These are phyloP conservation scores for Martensiomyces pterosporus DNA, from an alignment of 192 early-diverging fungal species.

Conservation along the genomic window DNA sequence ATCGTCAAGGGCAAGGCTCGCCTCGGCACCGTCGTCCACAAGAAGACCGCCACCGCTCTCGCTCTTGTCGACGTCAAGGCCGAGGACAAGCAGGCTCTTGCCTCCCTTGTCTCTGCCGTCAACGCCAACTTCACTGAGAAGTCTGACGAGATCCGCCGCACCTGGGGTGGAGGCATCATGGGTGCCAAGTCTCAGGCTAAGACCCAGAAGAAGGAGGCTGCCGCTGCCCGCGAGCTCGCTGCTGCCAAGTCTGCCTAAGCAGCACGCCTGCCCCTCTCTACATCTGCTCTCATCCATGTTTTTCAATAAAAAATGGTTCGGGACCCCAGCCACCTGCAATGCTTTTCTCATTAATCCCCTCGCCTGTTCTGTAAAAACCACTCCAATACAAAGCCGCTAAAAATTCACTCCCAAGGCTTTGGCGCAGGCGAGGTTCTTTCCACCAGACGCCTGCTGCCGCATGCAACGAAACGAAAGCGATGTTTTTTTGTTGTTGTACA, in stretches of 20 bases:
- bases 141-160: slow-evolving; percentile 81
- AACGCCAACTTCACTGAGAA: slow-evolving; percentile 97
- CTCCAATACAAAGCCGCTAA: too few species aligned
- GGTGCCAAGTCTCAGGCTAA: slow-evolving; percentile 85
- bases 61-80: slow-evolving; percentile 89
- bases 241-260: slow-evolving; percentile 17
- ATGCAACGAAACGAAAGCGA: too few species aligned
- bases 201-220: slow-evolving; percentile 71
- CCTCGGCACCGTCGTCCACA: slow-evolving; percentile 98
- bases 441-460: too few species aligned
- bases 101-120: slow-evolving; percentile 81
- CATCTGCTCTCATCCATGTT: neutral
- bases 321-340: too few species aligned
- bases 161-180: slow-evolving; percentile 99
- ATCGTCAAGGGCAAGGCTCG: slow-evolving; percentile 99
- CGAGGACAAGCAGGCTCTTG: slow-evolving; percentile 92
- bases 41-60: slow-evolving; percentile 98
- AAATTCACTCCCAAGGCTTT: too few species aligned
- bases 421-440: too few species aligned
- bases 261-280: neutral
- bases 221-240: slow-evolving; percentile 36
- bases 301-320: neutral
- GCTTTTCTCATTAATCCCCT: too few species aligned
- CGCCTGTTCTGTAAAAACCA: too few species aligned
- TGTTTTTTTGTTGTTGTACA: too few species aligned